Evolutionary conservation across 2,329 filamentous ascomycete genomes (phyloP).

Genomic region (Fusarium goolgardi): DNA sequence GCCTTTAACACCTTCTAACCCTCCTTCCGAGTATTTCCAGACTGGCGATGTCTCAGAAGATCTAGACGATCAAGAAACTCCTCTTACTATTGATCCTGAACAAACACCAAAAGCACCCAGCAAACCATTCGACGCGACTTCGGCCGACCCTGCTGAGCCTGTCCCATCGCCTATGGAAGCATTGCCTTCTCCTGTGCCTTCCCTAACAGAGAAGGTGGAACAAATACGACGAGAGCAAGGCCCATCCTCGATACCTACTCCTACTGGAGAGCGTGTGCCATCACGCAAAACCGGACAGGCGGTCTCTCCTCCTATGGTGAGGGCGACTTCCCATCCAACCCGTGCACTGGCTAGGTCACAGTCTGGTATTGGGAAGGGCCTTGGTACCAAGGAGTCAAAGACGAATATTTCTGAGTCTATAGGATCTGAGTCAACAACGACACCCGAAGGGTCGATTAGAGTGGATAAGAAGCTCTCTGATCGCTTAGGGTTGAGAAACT

Average conservation of each 20-base stretch:
- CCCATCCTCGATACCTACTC: slow-evolving; percentile 48
- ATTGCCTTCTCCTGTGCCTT: slow-evolving; percentile 22
- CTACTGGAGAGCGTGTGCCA: slow-evolving; percentile 51
- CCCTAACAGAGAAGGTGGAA: slow-evolving; percentile 61
- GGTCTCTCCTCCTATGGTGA: slow-evolving; percentile 64
- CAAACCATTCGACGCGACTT: slow-evolving; percentile 32
- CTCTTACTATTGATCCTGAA: slow-evolving; percentile 35
- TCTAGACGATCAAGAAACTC: slow-evolving; percentile 16
- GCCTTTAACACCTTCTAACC: slow-evolving; percentile 44
- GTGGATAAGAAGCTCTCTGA: slow-evolving; percentile 83
- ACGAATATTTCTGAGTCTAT: slow-evolving; percentile 43
- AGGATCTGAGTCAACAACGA: slow-evolving; percentile 38
- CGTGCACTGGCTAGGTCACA: slow-evolving; percentile 60
- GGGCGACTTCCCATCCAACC: slow-evolving; percentile 64
- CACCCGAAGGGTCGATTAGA: slow-evolving; percentile 57
- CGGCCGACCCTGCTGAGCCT: slow-evolving; percentile 23
- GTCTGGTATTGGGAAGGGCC: slow-evolving; percentile 58
- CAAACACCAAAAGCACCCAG: slow-evolving; percentile 39
- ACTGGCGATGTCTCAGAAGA: slow-evolving; percentile 12
- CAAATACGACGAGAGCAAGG: slow-evolving; percentile 63
- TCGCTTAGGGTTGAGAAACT: slow-evolving; percentile 71
- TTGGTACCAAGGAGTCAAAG: slow-evolving; percentile 52
- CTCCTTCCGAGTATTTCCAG: slow-evolving; percentile 20
- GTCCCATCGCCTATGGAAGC: slow-evolving; percentile 34
- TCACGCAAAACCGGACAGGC: slow-evolving; percentile 60